These are phyloP conservation scores for Lentinula raphanica DNA, from an alignment of 768 basidiomycete species.

Conservation along the genomic window DNA sequence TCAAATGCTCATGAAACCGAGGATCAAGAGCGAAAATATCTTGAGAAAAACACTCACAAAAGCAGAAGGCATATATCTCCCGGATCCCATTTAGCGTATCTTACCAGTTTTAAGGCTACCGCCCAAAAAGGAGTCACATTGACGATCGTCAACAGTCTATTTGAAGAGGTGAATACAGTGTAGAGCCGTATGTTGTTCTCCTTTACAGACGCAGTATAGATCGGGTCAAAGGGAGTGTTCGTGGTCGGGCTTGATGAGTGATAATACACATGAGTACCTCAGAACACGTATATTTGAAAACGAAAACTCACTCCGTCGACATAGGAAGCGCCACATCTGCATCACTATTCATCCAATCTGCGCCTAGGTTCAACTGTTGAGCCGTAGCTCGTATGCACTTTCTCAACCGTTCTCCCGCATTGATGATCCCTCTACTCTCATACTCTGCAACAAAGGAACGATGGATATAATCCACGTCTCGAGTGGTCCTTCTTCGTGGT, in stretches of 20 bases:
- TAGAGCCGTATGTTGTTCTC: conserved; percentile 47
- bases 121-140: conserved; percentile 70
- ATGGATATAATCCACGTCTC: conserved; percentile 65
- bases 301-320: conserved; percentile 47
- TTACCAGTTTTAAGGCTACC: conserved; percentile 66
- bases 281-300: background rate
- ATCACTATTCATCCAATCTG: conserved; percentile 76
- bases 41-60: conserved; percentile 34
- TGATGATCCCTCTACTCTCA: conserved; percentile 37
- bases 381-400: conserved; percentile 56
- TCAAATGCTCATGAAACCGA: background rate
- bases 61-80: conserved; percentile 64
- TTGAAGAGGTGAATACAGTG: conserved; percentile 53
- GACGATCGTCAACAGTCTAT: conserved; percentile 45
- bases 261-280: background rate
- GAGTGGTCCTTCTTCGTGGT: conserved; percentile 45
- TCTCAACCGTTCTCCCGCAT: conserved; percentile 52
- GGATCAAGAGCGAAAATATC: background rate
- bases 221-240: conserved; percentile 46
- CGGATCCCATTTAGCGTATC: conserved; percentile 59
- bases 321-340: conserved; percentile 68
- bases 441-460: conserved; percentile 58
- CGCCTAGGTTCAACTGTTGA: conserved; percentile 40
- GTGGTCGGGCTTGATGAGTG: conserved; percentile 17
- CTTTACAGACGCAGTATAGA: conserved; percentile 47